Conservation (phyloP, 164 flowering plant species). For the Echeveria elegans region DNA sequence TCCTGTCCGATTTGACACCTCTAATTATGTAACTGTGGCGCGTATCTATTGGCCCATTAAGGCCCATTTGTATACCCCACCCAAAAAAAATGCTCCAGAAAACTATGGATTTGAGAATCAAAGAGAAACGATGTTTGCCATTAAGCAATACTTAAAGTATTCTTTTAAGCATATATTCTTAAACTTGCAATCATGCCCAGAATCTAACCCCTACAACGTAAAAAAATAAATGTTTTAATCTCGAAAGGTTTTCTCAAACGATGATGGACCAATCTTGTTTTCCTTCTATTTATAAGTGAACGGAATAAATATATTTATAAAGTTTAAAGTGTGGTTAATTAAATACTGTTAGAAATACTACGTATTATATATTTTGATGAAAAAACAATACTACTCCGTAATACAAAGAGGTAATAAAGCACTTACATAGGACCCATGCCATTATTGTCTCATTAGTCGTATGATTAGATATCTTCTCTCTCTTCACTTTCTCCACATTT, state of each 20-base stretch:
- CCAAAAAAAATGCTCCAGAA: background rate
- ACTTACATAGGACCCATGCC: slow-evolving; percentile 36
- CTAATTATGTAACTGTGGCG: no score
- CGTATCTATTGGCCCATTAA: no score
- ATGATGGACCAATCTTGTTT: background rate
- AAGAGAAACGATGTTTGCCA: slow-evolving; percentile 1
- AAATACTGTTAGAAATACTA: no score
- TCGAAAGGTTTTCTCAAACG: background rate
- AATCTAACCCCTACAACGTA: slow-evolving; percentile 1
- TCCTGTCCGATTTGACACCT: no score
- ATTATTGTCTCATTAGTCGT: slow-evolving; percentile 24
- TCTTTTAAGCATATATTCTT: background rate
- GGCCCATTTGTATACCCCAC: background rate
- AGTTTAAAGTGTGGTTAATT: background rate
- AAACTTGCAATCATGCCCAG: slow-evolving; percentile 4
- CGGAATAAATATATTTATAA: background rate
- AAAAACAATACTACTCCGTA: no score
- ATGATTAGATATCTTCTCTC: slow-evolving; percentile 17
- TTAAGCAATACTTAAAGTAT: background rate
- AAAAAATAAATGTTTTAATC: background rate
- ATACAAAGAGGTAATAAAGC: slow-evolving; percentile 17
- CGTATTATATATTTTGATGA: no score
- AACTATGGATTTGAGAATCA: background rate
- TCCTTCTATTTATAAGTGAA: background rate
- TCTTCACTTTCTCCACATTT: background rate